Base-by-base conservation (phyloP, 78 protist species). In the Polysphondylium violaceum region DNA sequence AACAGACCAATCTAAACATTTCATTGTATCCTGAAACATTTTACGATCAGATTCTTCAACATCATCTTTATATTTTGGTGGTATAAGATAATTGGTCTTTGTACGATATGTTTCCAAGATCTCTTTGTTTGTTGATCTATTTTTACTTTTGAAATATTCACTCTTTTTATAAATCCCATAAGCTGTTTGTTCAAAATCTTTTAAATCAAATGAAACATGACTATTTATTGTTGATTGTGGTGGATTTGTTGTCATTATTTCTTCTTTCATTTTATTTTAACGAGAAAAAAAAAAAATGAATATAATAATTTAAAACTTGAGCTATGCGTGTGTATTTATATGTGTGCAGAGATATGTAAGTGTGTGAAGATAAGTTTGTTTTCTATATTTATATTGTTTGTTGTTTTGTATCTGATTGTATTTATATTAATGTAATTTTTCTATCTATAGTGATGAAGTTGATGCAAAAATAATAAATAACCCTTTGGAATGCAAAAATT, bases 1-100 rank as follows among this genome's bases (percentile, higher is more conserved):
- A 31, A 83, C 8, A 1, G 79, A 23, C 56, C 67, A 73, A 2
- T 83, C 78, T 1, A 83, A 27, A 17, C 50, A 35, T 38, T 69
- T 38, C 8, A 40, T 55, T 6, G 3, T n/a, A 14, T 75, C 65
- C 5, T 25, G 11, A 17, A 27, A 5, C 47, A 60, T 0, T 43
- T 31, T 0, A 4, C 36, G 12, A 2, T 67, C 63, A 8, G 67
- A 76, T 19, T 71, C 21, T 71, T 71, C 77, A 12, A 50, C 9
- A 3, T 19, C 4, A 12, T 29, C 38, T 41, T 25, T 19, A 31
- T 71, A 71, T 31, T 58, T 25, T 2, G 72, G 72, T 38, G 72
- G 72, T 36, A 36, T 36, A 25, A 25, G 16, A 21, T 36, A 25
- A 21, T 64, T 41, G 27, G 38, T 33, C 25, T 64, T 64, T 8